Conservation (phyloP, 176 grass and related monocot genomes). For the Eleusine indica region DNA sequence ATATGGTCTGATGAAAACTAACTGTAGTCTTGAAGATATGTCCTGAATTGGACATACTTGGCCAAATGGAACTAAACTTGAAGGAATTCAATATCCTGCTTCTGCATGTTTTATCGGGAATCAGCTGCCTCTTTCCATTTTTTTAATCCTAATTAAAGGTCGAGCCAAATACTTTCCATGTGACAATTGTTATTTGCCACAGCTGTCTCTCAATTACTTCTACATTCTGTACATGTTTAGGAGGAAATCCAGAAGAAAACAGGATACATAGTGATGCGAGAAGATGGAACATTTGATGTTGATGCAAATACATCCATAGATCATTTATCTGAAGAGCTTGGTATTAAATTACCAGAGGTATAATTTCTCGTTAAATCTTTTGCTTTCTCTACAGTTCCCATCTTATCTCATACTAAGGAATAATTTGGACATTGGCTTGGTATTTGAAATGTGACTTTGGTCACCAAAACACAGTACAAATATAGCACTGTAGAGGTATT, state of each 20-base stretch:
- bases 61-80: neutral
- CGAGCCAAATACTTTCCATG: no score
- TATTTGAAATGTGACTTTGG: slow-evolving; percentile 13
- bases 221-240: slow-evolving; percentile 43
- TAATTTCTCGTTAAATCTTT: slow-evolving; percentile 32
- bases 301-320: slow-evolving; percentile 99
- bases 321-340: slow-evolving; percentile 88
- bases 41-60: slow-evolving; percentile 7
- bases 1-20: slow-evolving; percentile 10
- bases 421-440: neutral
- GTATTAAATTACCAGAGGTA: slow-evolving; percentile 98
- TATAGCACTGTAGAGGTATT: neutral
- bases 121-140: neutral
- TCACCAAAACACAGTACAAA: slow-evolving; percentile 16
- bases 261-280: slow-evolving; percentile 85
- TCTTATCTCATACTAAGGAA: neutral
- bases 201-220: slow-evolving; percentile 12
- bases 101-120: no score
- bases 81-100: neutral
- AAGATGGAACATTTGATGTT: slow-evolving; percentile 92
- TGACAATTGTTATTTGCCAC: neutral
- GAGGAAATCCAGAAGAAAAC: slow-evolving; percentile 99
- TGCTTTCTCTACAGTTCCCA: slow-evolving; percentile 13
- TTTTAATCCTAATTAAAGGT: no score
- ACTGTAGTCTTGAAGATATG: slow-evolving; percentile 2